These are phyloP conservation scores for Verticillium tricorpus DNA, from an alignment of 2,329 filamentous ascomycete genomes.

Conservation along the genomic window DNA sequence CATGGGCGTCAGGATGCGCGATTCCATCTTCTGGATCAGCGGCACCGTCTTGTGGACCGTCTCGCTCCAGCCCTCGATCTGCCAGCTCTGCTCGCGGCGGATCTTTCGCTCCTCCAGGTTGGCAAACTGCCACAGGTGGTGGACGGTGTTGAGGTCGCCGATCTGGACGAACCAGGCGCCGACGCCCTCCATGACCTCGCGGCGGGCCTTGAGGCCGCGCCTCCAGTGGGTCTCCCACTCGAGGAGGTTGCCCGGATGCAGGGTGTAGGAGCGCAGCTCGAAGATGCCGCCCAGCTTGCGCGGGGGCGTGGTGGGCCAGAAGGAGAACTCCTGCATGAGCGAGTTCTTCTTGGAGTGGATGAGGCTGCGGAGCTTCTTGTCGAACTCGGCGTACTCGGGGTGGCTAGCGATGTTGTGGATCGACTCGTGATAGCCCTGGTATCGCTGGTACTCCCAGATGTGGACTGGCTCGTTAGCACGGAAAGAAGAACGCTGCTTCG, in stretches of 20 bases:
- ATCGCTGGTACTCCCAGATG: constrained; percentile 99
- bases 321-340: constrained; percentile 98
- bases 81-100: constrained; percentile 91
- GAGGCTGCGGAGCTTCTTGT: constrained; percentile 77
- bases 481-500: not conserved
- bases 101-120: constrained; percentile 91
- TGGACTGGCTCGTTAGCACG: constrained; percentile 60
- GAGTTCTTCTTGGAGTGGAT: constrained; percentile 83
- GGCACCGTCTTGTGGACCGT: constrained; percentile 98
- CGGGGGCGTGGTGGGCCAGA: constrained; percentile 94
- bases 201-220: constrained; percentile 79
- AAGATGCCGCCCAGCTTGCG: constrained; percentile 89
- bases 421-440: constrained; percentile 91
- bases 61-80: constrained; percentile 90
- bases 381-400: constrained; percentile 79
- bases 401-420: constrained; percentile 79
- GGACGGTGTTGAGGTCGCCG: constrained; percentile 93
- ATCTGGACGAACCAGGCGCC: constrained; percentile 99
- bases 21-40: constrained; percentile 95
- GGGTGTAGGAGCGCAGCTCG: constrained; percentile 92
- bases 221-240: constrained; percentile 99
- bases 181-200: constrained; percentile 97
- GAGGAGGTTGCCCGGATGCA: constrained; percentile 90
- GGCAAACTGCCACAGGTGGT: constrained; percentile 98
- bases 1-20: constrained; percentile 87